These are phyloP conservation scores for Debaryomycetaceae sp. DNA, from an alignment of 1,139 yeast genomes.

Conservation along the genomic window DNA sequence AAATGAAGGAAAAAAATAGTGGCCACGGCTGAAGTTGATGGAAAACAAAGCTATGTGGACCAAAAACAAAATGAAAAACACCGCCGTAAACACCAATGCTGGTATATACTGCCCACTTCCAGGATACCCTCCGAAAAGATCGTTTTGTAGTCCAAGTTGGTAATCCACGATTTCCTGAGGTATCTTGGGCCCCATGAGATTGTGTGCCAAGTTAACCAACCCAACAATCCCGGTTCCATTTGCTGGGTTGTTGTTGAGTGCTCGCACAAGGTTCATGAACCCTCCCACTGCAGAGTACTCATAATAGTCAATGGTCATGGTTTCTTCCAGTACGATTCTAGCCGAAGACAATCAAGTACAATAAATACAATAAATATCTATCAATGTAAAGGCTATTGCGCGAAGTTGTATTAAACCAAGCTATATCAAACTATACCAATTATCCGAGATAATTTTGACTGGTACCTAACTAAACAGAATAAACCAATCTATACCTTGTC, in stretches of 20 bases:
- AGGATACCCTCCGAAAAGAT: slow-evolving; percentile 70
- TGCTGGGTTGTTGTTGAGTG: slow-evolving; percentile 39
- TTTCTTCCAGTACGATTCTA: no score
- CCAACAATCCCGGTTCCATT: slow-evolving; percentile 50
- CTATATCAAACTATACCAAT: no score
- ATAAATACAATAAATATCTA: no score
- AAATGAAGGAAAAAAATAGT: slow-evolving; percentile 58
- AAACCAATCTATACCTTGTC: no score
- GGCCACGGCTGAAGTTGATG: slow-evolving; percentile 56
- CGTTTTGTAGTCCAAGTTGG: slow-evolving; percentile 41
- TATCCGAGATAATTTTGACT: no score
- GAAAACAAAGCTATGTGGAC: slow-evolving; percentile 49
- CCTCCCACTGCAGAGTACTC: background rate
- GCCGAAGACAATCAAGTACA: no score
- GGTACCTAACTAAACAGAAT: no score
- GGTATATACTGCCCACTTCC: slow-evolving; percentile 56
- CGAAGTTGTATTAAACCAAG: no score
- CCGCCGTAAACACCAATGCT: slow-evolving; percentile 52
- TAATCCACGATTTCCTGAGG: slow-evolving; percentile 37
- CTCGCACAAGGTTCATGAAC: slow-evolving; percentile 1
- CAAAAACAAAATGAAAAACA: slow-evolving; percentile 47
- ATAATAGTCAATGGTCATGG: background rate
- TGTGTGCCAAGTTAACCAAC: slow-evolving; percentile 27
- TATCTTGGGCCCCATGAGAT: slow-evolving; percentile 24
- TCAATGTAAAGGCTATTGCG: no score